These are phyloP conservation scores for Verticillium isaacii DNA, from an alignment of 2,329 filamentous ascomycete genomes.

Conservation along the genomic window DNA sequence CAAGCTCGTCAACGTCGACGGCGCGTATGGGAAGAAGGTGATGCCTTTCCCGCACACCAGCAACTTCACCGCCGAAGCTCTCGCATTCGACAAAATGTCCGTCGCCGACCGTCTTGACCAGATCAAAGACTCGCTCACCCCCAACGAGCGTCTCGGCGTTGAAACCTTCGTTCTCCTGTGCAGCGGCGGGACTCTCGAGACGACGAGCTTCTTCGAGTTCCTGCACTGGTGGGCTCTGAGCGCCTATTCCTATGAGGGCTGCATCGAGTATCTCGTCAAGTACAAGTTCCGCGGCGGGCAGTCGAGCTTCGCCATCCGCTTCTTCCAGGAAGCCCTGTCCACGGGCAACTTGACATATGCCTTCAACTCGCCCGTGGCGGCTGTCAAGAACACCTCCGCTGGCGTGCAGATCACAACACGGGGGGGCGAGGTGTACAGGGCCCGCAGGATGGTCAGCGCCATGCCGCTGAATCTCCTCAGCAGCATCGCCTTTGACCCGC, in stretches of 20 bases:
- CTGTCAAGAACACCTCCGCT: constrained; percentile 20
- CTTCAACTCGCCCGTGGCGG: constrained; percentile 31
- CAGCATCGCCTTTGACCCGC: constrained; percentile 33
- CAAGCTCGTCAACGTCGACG: constrained; percentile 43
- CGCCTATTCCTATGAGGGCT: constrained; percentile 33
- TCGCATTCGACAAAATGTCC: constrained; percentile 33
- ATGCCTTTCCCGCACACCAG: constrained; percentile 35
- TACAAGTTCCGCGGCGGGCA: constrained; percentile 39
- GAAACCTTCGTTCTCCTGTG: constrained; percentile 36
- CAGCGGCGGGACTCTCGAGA: constrained; percentile 35
- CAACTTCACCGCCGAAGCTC: constrained; percentile 23
- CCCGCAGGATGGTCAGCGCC: constrained; percentile 30
- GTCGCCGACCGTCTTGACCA: constrained; percentile 35
- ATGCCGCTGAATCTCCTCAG: constrained; percentile 39
- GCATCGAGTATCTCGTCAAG: constrained; percentile 31
- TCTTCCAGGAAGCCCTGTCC: constrained; percentile 36
- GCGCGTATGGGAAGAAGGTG: constrained; percentile 26
- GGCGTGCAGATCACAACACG: constrained; percentile 28
- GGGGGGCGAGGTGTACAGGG: constrained; percentile 22
- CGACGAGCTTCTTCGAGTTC: constrained; percentile 40
- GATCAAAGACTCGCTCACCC: constrained; percentile 30
- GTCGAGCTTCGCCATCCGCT: constrained; percentile 36
- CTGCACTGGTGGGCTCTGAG: constrained; percentile 40
- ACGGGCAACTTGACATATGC: constrained; percentile 33
- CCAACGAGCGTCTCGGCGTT: constrained; percentile 32